Evolutionary conservation across 805 yeast species (phyloP), one percentile per base, ranked within the genome.

Genomic region (Candida peoriensis): DNA sequence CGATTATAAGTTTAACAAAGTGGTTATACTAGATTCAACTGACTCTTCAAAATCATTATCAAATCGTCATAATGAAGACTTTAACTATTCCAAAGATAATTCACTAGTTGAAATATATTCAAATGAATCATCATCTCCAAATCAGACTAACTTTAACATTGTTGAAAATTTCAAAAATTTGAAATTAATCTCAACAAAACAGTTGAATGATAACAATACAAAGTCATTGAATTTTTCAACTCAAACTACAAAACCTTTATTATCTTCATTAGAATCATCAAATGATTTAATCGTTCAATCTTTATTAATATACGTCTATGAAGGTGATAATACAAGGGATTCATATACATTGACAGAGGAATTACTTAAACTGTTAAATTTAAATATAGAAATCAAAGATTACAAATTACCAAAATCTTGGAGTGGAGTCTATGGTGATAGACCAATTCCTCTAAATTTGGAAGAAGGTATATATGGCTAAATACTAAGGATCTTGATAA

Each of bases 271-370:
- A 12, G 12, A 22, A 39, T 22, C 24, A 15, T 7, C 24, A 14
- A 38, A 20, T 24, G 52, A 34, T 25, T 35, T 48, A 16, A 48
- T 50, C 8, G 53, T 67, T 15, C 55, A 50, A n/a, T 69, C 72
- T 4, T 41, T 74, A n/a, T 72, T 74, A 9, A 64, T 74, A 13
- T 78, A 70, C 53, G 94, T 81, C 2, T 87, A 85, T 57, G 97
- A 89, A 55, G 97, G 97, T 22, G 97, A 89, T 57, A 90, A 90
- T 55, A 72, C 79, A 20, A 52, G 57, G 15, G 96, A 88, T 55
- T 93, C 94, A 3, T 64, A 63, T 28, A 42, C 52, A 8, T 57
- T 81, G 41, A 77, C 83, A 3, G 42, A 43, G 10, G 55, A 57
- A 21, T 54, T 68, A 3, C 44, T 54, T 6, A 45, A 58, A 5